Conservation (phyloP, 352 stramenopile species). For the Globisporangium splendens region DNA sequence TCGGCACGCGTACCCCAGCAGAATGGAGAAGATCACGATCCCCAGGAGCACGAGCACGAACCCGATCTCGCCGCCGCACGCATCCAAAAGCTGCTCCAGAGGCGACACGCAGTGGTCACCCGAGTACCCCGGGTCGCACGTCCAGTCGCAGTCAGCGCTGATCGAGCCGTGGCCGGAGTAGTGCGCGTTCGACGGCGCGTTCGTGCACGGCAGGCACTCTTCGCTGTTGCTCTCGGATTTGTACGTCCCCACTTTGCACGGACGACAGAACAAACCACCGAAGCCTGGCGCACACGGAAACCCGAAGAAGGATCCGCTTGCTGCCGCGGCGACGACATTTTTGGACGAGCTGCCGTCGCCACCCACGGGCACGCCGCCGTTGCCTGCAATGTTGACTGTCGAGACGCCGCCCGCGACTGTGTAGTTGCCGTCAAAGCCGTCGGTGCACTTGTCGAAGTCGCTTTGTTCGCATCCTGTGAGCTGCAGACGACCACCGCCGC, state of each 20-base stretch:
- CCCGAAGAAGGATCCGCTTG: constrained; percentile 68
- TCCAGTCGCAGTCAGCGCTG: constrained; percentile 58
- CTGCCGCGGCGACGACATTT: constrained; percentile 24
- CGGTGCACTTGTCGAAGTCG: constrained; percentile 62
- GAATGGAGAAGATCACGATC: constrained; percentile 67
- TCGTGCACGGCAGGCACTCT: constrained; percentile 57
- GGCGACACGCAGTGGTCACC: constrained; percentile 69
- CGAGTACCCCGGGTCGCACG: constrained; percentile 75
- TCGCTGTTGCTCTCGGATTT: constrained; percentile 80
- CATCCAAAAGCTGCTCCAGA: constrained; percentile 70
- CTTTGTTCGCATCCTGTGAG: constrained; percentile 65
- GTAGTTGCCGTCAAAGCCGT: constrained; percentile 75
- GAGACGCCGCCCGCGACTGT: constrained; percentile 62
- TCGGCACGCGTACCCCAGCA: constrained; percentile 66
- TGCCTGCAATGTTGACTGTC: constrained; percentile 16
- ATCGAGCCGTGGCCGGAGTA: constrained; percentile 48
- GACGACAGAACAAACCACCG: constrained; percentile 66
- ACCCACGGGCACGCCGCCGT: constrained; percentile 12
- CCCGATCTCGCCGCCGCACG: constrained; percentile 69
- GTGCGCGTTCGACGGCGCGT: constrained; percentile 66
- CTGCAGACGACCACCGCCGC: constrained; percentile 64
- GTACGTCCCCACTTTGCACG: constrained; percentile 57
- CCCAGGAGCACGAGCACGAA: constrained; percentile 65
- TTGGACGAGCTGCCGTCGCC: constrained; percentile 8
- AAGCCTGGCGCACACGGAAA: constrained; percentile 78